These are phyloP conservation scores for Penicillium canariense DNA, from an alignment of 495 filamentous ascomycete species.

Conservation along the genomic window DNA sequence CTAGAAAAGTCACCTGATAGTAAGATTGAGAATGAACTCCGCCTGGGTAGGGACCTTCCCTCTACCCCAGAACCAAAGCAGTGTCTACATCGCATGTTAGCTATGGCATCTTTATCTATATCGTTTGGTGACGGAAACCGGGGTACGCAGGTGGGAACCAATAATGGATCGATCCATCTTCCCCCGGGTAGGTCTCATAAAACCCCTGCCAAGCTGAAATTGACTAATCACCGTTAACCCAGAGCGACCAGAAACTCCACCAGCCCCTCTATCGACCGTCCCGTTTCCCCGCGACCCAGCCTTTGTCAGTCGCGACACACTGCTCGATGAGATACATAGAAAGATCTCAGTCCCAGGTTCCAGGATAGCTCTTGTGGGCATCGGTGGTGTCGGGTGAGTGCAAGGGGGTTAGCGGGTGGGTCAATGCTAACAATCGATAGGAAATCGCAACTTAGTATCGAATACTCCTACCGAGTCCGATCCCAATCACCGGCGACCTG, in stretches of 20 bases:
- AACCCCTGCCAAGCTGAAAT: not conserved
- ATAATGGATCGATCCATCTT: slow-evolving; percentile 11
- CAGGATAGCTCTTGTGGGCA: slow-evolving; percentile 26
- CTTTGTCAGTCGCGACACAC: slow-evolving; percentile 28
- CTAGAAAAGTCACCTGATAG: too few relatives aligned
- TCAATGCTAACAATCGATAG: slow-evolving; percentile 15
- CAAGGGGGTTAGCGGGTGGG: slow-evolving; percentile 11
- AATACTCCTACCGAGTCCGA: slow-evolving; percentile 36
- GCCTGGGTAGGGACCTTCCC: too few relatives aligned
- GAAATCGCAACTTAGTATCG: slow-evolving; percentile 41
- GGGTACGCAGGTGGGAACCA: slow-evolving; percentile 3
- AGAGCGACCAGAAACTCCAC: slow-evolving; percentile 21
- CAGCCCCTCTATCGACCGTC: slow-evolving; percentile 20
- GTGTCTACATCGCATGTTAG: too few relatives aligned
- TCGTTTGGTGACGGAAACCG: slow-evolving; percentile 5
- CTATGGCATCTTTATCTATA: too few relatives aligned
- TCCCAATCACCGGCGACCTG: slow-evolving; percentile 39
- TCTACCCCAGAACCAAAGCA: too few relatives aligned
- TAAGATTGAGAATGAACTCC: too few relatives aligned
- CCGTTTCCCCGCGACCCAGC: slow-evolving; percentile 34
- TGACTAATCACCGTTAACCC: not conserved
- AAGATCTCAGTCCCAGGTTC: slow-evolving; percentile 21
- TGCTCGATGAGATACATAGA: slow-evolving; percentile 24
- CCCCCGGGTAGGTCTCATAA: slow-evolving; percentile 7
- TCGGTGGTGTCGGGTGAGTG: slow-evolving; percentile 37